Conservation (phyloP, 1,284 basidiomycete species). For the Meira miltonrushii region DNA sequence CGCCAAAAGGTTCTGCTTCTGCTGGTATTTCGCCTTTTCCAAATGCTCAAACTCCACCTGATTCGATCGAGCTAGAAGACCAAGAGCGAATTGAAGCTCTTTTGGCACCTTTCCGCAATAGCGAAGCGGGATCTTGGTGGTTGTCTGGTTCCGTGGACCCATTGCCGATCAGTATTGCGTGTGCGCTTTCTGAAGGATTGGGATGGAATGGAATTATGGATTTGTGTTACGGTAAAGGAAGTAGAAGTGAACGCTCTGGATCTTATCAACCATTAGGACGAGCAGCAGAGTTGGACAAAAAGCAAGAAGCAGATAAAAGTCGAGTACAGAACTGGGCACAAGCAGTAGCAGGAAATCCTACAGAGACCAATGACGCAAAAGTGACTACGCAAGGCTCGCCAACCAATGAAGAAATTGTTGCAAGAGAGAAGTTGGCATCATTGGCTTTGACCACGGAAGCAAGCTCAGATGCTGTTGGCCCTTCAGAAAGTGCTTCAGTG, state of each 20-base stretch:
- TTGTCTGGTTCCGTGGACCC: slow-evolving; percentile 38
- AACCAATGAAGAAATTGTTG: not conserved
- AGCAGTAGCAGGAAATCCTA: slow-evolving; percentile 1
- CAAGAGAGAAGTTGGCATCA: not conserved
- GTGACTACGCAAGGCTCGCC: not conserved
- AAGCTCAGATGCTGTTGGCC: not conserved
- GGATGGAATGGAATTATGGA: slow-evolving; percentile 50
- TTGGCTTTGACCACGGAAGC: not conserved
- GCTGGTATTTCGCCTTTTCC: not conserved
- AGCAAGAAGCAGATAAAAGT: slow-evolving; percentile 9
- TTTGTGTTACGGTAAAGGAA: slow-evolving; percentile 45
- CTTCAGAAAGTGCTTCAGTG: not conserved
- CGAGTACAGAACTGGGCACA: slow-evolving; percentile 10
- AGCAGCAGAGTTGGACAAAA: slow-evolving; percentile 37
- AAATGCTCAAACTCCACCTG: not conserved
- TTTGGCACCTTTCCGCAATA: slow-evolving; percentile 1
- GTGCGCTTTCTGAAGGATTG: slow-evolving; percentile 35
- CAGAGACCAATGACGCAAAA: not conserved
- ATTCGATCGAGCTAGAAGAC: not conserved
- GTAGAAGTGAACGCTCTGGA: slow-evolving; percentile 23
- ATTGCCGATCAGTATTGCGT: slow-evolving; percentile 31
- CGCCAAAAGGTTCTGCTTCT: not conserved
- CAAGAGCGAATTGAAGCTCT: not conserved
- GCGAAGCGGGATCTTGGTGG: slow-evolving; percentile 34
- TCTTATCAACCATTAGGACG: slow-evolving; percentile 31